Evolutionary conservation across 306 rosid genomes (phyloP).

Genomic region (Prunus campanulata): DNA sequence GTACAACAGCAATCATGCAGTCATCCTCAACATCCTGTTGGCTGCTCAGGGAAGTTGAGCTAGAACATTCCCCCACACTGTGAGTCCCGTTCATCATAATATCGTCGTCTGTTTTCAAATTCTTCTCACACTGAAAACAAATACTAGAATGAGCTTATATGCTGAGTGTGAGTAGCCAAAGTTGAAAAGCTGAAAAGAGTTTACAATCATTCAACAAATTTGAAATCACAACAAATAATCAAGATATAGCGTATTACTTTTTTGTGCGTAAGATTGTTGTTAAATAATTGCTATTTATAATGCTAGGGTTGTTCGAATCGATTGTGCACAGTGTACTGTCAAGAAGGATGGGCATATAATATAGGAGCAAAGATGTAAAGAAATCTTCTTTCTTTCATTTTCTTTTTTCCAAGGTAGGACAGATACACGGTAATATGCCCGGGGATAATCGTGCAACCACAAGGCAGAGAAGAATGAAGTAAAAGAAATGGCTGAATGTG

Average conservation of each 20-base stretch:
- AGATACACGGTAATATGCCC: not conserved
- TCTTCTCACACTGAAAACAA: not conserved
- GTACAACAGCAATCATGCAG: slow-evolving; percentile 68
- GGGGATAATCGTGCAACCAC: too few relatives aligned
- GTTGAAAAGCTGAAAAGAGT: not conserved
- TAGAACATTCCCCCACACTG: slow-evolving; percentile 53
- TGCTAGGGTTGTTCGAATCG: not conserved
- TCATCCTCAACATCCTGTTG: slow-evolving; percentile 66
- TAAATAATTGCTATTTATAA: slow-evolving; percentile 2
- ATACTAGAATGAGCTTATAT: not conserved
- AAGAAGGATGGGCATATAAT: not conserved
- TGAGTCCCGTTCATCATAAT: slow-evolving; percentile 45
- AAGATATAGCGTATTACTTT: not conserved
- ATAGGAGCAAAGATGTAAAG: not conserved
- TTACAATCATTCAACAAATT: not conserved
- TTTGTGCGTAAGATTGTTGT: not conserved
- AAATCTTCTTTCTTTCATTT: not conserved
- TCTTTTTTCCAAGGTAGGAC: not conserved
- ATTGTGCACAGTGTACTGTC: not conserved
- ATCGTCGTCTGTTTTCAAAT: not conserved
- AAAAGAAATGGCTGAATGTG: not conserved
- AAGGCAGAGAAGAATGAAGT: too few relatives aligned
- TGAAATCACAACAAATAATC: not conserved
- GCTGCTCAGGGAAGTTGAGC: slow-evolving; percentile 59
- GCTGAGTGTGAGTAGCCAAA: not conserved